phyloP scores from a whole-genome alignment of 345 rosid genomes.

The Leavenworthia alabamica region DNA sequence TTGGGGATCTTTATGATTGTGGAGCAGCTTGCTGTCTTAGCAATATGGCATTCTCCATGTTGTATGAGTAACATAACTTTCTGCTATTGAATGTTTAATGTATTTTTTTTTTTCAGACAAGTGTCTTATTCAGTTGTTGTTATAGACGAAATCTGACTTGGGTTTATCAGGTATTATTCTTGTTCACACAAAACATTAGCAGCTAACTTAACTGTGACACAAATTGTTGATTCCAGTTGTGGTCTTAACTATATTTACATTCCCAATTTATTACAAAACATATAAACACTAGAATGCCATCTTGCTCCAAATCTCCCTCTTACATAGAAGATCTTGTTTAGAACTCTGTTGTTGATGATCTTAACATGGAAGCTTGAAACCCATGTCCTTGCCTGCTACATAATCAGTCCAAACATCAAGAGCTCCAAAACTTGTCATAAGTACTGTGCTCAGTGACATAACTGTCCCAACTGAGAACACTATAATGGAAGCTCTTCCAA shows the following conservation, averaged over 20 bases:
- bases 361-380: conserved; percentile 66
- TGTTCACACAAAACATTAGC: not conserved
- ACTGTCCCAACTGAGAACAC: conserved; percentile 75
- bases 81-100: not conserved
- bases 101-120: not conserved
- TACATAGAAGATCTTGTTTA: not conserved
- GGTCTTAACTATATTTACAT: conserved; percentile 25
- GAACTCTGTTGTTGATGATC: not conserved
- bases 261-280: conserved; percentile 7
- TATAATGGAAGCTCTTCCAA: conserved; percentile 78
- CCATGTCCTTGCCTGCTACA: conserved; percentile 58
- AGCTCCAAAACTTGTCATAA: conserved; percentile 67
- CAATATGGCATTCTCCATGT: conserved; percentile 6
- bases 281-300: conserved; percentile 16
- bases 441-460: conserved; percentile 63
- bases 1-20: not conserved
- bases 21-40: conserved; percentile 18
- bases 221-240: conserved; percentile 11
- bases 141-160: not conserved
- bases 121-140: not conserved
- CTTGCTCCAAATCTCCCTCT: conserved; percentile 10
- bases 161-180: not conserved
- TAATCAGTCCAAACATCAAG: conserved; percentile 61
- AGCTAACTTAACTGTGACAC: conserved; percentile 7
- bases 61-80: conserved; percentile 17